Evolutionary conservation across 805 yeast genomes (phyloP).

Genomic region (Jamesozyma hellenica): DNA sequence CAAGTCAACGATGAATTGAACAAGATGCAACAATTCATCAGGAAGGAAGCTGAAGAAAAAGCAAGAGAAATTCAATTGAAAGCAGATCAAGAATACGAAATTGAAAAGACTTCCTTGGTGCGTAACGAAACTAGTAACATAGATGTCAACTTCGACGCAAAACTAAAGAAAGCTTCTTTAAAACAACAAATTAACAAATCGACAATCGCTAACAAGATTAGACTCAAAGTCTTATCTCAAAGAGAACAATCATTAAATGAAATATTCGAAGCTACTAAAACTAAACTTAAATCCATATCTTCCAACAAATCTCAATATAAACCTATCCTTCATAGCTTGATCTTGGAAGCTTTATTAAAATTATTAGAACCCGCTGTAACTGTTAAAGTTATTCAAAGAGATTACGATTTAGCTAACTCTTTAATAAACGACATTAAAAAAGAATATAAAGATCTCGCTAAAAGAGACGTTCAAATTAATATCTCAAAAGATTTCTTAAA

Average conservation of each 20-base stretch:
- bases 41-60: slow-evolving; percentile 97
- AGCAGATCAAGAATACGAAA: slow-evolving; percentile 98
- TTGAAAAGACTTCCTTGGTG: slow-evolving; percentile 91
- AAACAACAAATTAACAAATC: slow-evolving; percentile 94
- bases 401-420: slow-evolving; percentile 32
- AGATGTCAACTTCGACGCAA: slow-evolving; percentile 68
- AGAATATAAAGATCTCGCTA: slow-evolving; percentile 53
- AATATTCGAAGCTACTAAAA: slow-evolving; percentile 61
- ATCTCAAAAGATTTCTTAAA: slow-evolving; percentile 53
- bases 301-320: slow-evolving; percentile 55
- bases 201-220: slow-evolving; percentile 88
- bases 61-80: slow-evolving; percentile 91
- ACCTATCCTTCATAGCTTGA: slow-evolving; percentile 61
- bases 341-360: slow-evolving; percentile 65
- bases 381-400: slow-evolving; percentile 43
- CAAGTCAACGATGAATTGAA: slow-evolving; percentile 91
- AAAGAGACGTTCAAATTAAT: slow-evolving; percentile 43
- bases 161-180: slow-evolving; percentile 81
- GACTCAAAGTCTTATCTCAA: slow-evolving; percentile 80
- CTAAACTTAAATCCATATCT: slow-evolving; percentile 43
- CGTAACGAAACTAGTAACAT: slow-evolving; percentile 85
- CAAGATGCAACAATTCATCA: slow-evolving; percentile 97
- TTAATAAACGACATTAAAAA: slow-evolving; percentile 46
- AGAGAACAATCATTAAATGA: slow-evolving; percentile 71
- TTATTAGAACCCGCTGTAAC: slow-evolving; percentile 62